Evolutionary conservation across 2,329 filamentous ascomycete species (phyloP).

Genomic region (Colletotrichum tropicicola): DNA sequence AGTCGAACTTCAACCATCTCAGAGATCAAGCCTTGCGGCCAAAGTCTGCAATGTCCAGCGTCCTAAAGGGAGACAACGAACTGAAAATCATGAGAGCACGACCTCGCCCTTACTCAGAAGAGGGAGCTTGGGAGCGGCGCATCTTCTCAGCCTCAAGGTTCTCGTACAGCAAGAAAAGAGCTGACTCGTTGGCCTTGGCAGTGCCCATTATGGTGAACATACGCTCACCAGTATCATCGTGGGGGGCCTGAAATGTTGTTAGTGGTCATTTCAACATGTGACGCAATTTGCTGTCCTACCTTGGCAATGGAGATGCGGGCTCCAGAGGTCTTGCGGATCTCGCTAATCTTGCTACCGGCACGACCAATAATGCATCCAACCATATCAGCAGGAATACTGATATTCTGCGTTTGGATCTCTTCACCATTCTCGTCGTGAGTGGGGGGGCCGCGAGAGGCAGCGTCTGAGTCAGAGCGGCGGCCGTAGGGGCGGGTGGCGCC

Average conservation of each 20-base stretch:
- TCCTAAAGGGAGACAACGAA: not conserved
- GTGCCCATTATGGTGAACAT: slow-evolving; percentile 99
- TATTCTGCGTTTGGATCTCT: slow-evolving; percentile 98
- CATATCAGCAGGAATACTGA: slow-evolving; percentile 99
- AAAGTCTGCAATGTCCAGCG: slow-evolving; percentile 24
- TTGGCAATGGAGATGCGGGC: slow-evolving; percentile 98
- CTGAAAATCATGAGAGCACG: slow-evolving; percentile 10
- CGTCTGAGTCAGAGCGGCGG: slow-evolving; percentile 86
- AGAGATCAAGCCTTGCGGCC: slow-evolving; percentile 23
- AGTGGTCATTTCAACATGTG: no score
- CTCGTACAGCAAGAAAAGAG: slow-evolving; percentile 95
- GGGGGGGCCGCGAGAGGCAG: slow-evolving; percentile 80
- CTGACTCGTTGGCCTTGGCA: slow-evolving; percentile 92
- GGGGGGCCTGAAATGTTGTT: slow-evolving; percentile 69
- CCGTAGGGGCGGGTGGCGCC: slow-evolving; percentile 73
- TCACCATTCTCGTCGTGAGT: slow-evolving; percentile 96
- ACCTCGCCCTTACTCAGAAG: slow-evolving; percentile 54
- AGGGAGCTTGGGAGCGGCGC: slow-evolving; percentile 82
- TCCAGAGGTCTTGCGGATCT: slow-evolving; percentile 96
- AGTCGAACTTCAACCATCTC: not conserved
- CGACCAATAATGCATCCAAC: slow-evolving; percentile 99
- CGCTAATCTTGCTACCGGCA: slow-evolving; percentile 95
- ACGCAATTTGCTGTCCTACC: slow-evolving; percentile 58
- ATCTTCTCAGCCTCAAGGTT: slow-evolving; percentile 99
- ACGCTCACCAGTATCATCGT: slow-evolving; percentile 96